A percentile compares a stretch with the other conserved stretches of the same genome.
These are phyloP conservation scores for Mycena vitilis DNA, from an alignment of 768 basidiomycete species.

Conservation along the genomic window DNA sequence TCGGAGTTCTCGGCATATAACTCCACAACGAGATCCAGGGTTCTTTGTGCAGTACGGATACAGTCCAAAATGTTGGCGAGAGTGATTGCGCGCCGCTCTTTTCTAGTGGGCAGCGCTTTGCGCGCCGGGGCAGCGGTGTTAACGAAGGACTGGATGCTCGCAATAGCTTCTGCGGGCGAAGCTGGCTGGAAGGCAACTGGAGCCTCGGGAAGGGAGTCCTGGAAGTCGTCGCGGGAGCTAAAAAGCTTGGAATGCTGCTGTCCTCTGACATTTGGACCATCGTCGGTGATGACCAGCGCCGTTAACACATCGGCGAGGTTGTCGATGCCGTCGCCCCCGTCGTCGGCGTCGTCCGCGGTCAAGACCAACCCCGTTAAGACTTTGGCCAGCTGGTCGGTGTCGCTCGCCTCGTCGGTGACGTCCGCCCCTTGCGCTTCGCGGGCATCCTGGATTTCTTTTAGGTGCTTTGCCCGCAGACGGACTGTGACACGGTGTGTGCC, in stretches of 20 bases:
- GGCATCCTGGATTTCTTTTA: slow-evolving; percentile 3
- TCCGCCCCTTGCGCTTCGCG: not conserved
- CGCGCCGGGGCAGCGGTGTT: slow-evolving; percentile 10
- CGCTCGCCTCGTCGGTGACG: not conserved
- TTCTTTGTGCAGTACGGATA: slow-evolving; percentile 19
- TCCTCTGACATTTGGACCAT: slow-evolving; percentile 24
- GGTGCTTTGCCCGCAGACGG: slow-evolving; percentile 10
- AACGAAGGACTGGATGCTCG: slow-evolving; percentile 23
- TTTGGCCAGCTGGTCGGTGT: slow-evolving; percentile 7
- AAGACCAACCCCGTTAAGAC: slow-evolving; percentile 17
- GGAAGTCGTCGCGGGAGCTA: slow-evolving; percentile 27
- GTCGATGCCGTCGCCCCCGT: not conserved
- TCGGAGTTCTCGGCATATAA: slow-evolving; percentile 24
- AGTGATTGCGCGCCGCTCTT: slow-evolving; percentile 25
- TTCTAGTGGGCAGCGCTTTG: slow-evolving; percentile 20
- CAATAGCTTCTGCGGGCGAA: slow-evolving; percentile 19
- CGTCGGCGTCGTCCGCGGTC: slow-evolving; percentile 18
- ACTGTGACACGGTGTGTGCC: slow-evolving; percentile 9
- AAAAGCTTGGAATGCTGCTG: slow-evolving; percentile 33
- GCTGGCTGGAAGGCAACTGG: slow-evolving; percentile 22
- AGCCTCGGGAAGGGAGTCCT: slow-evolving; percentile 19
- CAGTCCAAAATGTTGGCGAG: slow-evolving; percentile 20
- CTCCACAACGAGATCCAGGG: slow-evolving; percentile 19
- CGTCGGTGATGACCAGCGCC: slow-evolving; percentile 15
- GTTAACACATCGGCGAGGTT: slow-evolving; percentile 5